phyloP scores from a whole-genome alignment of 176 grass and related monocot species.

The Aegilops speltoides region DNA sequence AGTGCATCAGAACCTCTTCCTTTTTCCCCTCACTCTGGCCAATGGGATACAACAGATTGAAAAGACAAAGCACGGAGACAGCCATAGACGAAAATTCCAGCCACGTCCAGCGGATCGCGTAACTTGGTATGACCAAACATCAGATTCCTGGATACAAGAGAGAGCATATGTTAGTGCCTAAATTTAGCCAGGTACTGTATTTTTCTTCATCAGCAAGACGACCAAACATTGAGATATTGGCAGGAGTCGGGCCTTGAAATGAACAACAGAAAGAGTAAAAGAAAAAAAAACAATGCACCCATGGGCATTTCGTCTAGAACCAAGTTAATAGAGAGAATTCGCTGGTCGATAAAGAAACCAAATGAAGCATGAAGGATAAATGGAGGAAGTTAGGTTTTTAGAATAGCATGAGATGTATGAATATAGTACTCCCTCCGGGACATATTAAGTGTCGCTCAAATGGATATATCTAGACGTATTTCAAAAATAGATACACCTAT shows the following conservation, averaged over 20 bases:
- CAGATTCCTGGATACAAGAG: neutral
- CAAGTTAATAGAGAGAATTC: neutral
- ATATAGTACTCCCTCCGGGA: too few species aligned
- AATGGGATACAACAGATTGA: constrained; percentile 4
- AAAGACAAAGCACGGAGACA: neutral
- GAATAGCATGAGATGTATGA: neutral
- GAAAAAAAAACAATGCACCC: neutral
- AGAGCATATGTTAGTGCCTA: constrained; percentile 5
- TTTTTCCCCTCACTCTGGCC: neutral
- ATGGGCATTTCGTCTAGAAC: neutral
- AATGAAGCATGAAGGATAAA: neutral
- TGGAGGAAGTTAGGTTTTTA: neutral
- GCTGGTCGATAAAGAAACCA: neutral
- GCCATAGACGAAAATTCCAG: constrained; percentile 14
- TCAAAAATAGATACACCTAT: too few species aligned
- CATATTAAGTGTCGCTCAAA: too few species aligned
- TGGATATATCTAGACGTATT: too few species aligned
- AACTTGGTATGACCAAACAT: neutral
- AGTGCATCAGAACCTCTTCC: neutral
- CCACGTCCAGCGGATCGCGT: constrained; percentile 6
- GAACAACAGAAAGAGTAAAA: neutral
- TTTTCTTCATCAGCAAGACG: neutral
- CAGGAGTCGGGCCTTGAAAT: neutral
- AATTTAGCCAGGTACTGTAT: neutral
- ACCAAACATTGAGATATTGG: neutral